A percentile compares a stretch with the other conserved stretches of the same genome.
phyloP scores from a whole-genome alignment of 805 yeast genomes.

The Starmerella geochares region DNA sequence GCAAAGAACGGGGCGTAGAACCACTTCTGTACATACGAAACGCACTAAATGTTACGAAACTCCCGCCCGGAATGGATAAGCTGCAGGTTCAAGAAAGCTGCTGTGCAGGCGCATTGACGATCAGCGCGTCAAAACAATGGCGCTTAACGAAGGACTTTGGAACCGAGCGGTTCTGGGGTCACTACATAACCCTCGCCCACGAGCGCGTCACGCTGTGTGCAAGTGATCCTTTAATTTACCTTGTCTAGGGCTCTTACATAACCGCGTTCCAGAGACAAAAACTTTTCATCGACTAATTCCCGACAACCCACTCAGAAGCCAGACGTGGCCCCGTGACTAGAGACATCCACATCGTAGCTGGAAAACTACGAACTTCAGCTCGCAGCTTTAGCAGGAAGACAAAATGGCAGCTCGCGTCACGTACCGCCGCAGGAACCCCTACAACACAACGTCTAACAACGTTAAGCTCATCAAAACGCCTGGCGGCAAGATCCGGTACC shows the following conservation, averaged over 20 bases:
- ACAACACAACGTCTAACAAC: conserved; percentile 99
- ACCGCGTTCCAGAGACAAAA: not conserved
- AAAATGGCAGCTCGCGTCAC: conserved; percentile 99
- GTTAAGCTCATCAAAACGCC: conserved; percentile 99
- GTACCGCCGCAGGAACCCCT: conserved; percentile 98
- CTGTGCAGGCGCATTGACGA: no score
- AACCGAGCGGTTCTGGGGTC: not conserved
- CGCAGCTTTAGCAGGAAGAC: conserved; percentile 9
- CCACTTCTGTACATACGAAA: no score
- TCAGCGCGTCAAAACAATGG: no score
- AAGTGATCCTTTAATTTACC: no score
- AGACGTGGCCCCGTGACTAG: conserved; percentile 1
- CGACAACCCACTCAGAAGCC: conserved; percentile 2
- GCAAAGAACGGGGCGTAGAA: no score
- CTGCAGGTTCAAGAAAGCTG: no score
- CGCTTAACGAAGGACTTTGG: no score
- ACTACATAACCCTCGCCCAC: not conserved
- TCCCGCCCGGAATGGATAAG: no score
- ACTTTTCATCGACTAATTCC: not conserved
- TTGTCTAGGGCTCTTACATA: conserved; percentile 1
- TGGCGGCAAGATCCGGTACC: conserved; percentile 98
- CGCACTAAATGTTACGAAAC: no score
- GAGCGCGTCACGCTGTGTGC: no score
- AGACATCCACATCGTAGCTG: conserved; percentile 4
- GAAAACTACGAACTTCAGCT: conserved; percentile 6